Evolutionary conservation across 2,329 filamentous ascomycete species (phyloP), one percentile per base, ranked within the genome.

Genomic region (Colletotrichum sp.): DNA sequence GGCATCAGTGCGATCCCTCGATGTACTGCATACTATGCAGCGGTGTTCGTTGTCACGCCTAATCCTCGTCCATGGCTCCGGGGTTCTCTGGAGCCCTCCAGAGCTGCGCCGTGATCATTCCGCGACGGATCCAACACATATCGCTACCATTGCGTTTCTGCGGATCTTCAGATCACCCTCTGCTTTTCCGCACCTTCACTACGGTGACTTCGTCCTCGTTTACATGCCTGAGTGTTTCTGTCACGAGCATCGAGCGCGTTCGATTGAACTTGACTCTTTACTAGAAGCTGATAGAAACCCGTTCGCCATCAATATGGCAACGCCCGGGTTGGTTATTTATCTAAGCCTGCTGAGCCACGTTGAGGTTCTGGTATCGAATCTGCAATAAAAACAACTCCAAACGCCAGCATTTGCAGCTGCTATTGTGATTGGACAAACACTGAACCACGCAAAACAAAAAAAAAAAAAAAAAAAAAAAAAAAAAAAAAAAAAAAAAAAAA

Each of bases 331-430:
- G 55, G n/a, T 28, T 26, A 14, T 14, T 59, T 18, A 26, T 59
- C 13, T 57, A 48, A 48, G 43, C 18, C 43, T 32, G 18, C 36
- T 68, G n/a, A 72, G 63, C 63, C 39, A 34, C 26, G 8, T 24
- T 26, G 36, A 34, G 68, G 30, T 48, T 57, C 32, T 75, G 68
- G 72, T 68, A 75, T 72, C 63, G 52, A 55, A 24, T 67, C 71
- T 65, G 60, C 36, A 21, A 12, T 18, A n/a, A 67, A 24, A 32
- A 57, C 28, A 61, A 24, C 28, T 13, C 28, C 65, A 10, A 43
- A 68, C 66, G 28, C 66, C 66, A 59, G 48, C 52, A 13, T 59
- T 59, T 21, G 36, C 18, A 16, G 13, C 36, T 30, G 7, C 24
- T 21, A n/a, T n/a, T 59, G 7, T 26, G 12, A 18, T 59, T 59